Conservation (phyloP, 2,329 filamentous ascomycete genomes). For the Ophiocordyceps robertsii region DNA sequence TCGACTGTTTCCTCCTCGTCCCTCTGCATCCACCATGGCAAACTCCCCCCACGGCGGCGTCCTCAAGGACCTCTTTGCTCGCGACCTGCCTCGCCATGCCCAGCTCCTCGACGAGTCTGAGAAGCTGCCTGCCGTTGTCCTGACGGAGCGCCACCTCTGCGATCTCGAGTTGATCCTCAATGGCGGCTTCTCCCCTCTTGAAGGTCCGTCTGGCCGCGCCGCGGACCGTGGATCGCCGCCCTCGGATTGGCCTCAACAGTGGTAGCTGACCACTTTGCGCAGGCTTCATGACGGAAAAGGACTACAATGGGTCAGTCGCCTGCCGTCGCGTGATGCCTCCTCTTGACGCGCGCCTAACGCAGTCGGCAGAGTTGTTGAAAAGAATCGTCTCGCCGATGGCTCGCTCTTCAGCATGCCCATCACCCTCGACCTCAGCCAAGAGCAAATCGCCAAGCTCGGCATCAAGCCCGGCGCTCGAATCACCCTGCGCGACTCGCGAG, state of each 20-base stretch:
- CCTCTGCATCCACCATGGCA: conserved; percentile 35
- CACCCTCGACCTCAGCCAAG: conserved; percentile 70
- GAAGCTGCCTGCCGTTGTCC: conserved; percentile 66
- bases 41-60: conserved; percentile 75
- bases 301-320: conserved; percentile 78
- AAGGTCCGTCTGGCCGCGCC: conserved; percentile 52
- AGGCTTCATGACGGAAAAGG: conserved; percentile 96
- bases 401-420: conserved; percentile 95
- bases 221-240: too few relatives aligned
- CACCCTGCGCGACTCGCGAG: conserved; percentile 86
- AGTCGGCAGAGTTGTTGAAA: conserved; percentile 61
- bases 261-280: conserved; percentile 1
- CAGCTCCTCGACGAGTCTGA: conserved; percentile 78
- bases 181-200: conserved; percentile 92
- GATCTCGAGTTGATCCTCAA: conserved; percentile 96
- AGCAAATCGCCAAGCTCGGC: conserved; percentile 59
- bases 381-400: conserved; percentile 76
- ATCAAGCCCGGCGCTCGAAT: conserved; percentile 72
- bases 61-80: conserved; percentile 94
- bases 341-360: background rate
- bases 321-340: background rate
- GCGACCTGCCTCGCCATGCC: conserved; percentile 71
- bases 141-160: conserved; percentile 91
- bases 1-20: background rate
- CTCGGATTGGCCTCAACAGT: background rate